Evolutionary conservation across 352 stramenopile genomes (phyloP).

Genomic region (Phytophthora pseudosyringae): DNA sequence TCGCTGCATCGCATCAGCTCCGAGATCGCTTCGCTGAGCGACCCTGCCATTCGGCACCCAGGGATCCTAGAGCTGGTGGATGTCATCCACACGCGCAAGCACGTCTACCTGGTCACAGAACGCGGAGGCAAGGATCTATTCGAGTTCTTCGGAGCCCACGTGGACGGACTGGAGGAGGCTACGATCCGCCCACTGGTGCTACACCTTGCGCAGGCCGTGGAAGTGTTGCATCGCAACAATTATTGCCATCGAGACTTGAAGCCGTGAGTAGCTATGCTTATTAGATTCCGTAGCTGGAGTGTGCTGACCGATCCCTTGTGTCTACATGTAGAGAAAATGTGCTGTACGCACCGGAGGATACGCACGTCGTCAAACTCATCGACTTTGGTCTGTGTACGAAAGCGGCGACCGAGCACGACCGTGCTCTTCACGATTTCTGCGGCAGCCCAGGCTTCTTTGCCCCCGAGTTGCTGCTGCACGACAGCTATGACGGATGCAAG

Average conservation of each 20-base stretch:
- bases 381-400: conserved; percentile 85
- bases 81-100: conserved; percentile 78
- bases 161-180: conserved; percentile 54
- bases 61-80: conserved; percentile 75
- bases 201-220: conserved; percentile 56
- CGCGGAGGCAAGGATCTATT: conserved; percentile 86
- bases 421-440: conserved; percentile 74
- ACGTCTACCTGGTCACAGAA: conserved; percentile 88
- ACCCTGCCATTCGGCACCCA: conserved; percentile 57
- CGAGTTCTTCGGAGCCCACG: conserved; percentile 69
- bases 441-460: conserved; percentile 88
- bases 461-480: conserved; percentile 74
- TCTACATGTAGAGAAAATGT: conserved; percentile 65
- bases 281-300: background rate
- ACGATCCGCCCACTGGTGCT: conserved; percentile 51
- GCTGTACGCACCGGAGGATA: conserved; percentile 49
- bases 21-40: conserved; percentile 81
- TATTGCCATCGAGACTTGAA: conserved; percentile 86
- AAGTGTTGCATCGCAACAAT: conserved; percentile 64
- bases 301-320: conserved; percentile 1
- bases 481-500: conserved; percentile 74
- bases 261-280: conserved; percentile 41
- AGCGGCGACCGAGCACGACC: conserved; percentile 37
- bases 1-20: conserved; percentile 79
- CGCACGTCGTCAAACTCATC: conserved; percentile 70